Conservation (phyloP, 177 flowering plant species). For the Vitis hybrid region DNA sequence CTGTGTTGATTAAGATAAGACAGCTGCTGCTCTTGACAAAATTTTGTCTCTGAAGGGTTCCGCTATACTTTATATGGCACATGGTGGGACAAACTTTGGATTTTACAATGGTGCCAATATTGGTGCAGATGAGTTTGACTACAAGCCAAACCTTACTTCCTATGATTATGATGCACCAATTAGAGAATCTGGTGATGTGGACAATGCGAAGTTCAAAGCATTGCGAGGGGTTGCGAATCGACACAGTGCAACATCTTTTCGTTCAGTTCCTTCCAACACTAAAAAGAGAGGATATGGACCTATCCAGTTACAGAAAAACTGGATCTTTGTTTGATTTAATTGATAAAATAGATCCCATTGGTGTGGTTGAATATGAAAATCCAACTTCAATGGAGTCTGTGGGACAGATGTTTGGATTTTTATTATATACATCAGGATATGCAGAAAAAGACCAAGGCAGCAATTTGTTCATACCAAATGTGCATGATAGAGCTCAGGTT, state of each 20-base stretch:
- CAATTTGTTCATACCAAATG: constrained; percentile 70
- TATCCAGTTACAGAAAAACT: constrained; percentile 48
- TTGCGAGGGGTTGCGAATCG: constrained; percentile 57
- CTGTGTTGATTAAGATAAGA: too few relatives aligned
- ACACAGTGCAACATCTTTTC: constrained; percentile 45
- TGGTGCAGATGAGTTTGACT: constrained; percentile 58
- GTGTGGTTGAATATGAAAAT: constrained; percentile 53
- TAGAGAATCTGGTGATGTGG: constrained; percentile 80
- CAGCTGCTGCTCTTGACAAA: constrained; percentile 28
- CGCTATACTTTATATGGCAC: constrained; percentile 97
- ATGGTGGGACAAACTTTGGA: constrained; percentile 99
- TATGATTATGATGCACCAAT: constrained; percentile 99
- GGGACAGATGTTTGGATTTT: constrained; percentile 89
- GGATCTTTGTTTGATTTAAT: constrained; percentile 50
- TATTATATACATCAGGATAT: constrained; percentile 68
- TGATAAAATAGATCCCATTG: constrained; percentile 24
- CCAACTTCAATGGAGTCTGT: constrained; percentile 83
- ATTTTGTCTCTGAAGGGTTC: constrained; percentile 84
- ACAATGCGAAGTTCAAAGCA: constrained; percentile 73
- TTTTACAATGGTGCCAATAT: constrained; percentile 92
- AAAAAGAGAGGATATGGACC: constrained; percentile 61
- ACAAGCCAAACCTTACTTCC: constrained; percentile 92
- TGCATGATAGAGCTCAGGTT: constrained; percentile 96
- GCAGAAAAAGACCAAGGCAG: constrained; percentile 41
- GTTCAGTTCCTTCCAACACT: constrained; percentile 58